Conservation (phyloP, 2,329 filamentous ascomycete genomes). For the Hymenoscyphus fraxineus region DNA sequence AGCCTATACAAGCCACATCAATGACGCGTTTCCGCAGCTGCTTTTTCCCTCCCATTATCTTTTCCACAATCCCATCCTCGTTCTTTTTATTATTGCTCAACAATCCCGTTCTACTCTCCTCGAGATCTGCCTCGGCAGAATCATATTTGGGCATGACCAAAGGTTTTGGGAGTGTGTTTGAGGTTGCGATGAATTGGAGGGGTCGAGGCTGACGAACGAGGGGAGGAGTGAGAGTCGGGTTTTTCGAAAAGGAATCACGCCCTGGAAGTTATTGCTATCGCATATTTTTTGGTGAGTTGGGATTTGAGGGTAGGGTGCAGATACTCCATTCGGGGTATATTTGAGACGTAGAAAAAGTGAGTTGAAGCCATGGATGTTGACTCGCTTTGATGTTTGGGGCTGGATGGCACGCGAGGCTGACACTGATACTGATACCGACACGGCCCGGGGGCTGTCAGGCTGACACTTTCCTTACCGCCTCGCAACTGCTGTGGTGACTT, state of each 20-base stretch:
- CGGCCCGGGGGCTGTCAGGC: too few species aligned
- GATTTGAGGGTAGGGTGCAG: not conserved
- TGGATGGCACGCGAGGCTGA: not conserved
- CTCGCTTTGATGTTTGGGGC: not conserved
- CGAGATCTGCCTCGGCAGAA: slow-evolving; percentile 25
- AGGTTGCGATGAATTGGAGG: not conserved
- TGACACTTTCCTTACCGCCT: not conserved
- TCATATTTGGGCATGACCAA: slow-evolving; percentile 14
- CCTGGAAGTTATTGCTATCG: not conserved
- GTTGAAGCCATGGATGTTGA: not conserved
- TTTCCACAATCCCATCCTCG: not conserved
- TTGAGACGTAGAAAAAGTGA: not conserved
- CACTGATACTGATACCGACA: not conserved
- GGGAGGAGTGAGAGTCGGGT: not conserved
- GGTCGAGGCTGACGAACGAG: not conserved
- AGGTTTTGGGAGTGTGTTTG: not conserved
- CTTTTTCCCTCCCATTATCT: slow-evolving; percentile 9
- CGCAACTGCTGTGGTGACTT: not conserved
- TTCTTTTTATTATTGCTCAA: slow-evolving; percentile 20
- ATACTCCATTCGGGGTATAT: not conserved
- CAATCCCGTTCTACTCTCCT: slow-evolving; percentile 23
- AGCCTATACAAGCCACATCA: slow-evolving; percentile 36
- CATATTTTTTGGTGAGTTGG: not conserved
- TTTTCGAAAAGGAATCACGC: not conserved
- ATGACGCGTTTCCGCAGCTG: slow-evolving; percentile 19